A percentile compares a stretch with the other conserved stretches of the same genome.
Evolutionary conservation across 2,329 filamentous ascomycete species (phyloP).

Genomic region (Ophiostoma tasmaniense): DNA sequence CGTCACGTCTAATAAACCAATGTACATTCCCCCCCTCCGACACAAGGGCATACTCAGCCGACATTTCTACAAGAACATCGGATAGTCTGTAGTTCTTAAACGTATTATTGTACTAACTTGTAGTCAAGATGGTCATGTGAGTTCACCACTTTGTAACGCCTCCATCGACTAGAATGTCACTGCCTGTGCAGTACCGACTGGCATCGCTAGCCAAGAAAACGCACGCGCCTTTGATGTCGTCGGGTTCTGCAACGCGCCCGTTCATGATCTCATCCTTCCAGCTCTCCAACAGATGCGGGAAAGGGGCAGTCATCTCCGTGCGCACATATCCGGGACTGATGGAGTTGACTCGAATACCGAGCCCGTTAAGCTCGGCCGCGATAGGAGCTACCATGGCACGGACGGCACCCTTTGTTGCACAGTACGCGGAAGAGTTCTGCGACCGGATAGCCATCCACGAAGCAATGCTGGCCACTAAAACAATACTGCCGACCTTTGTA

Average conservation of each 20-base stretch:
- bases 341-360: slow-evolving; percentile 58
- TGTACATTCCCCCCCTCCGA: no score
- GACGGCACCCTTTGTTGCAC: slow-evolving; percentile 57
- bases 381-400: slow-evolving; percentile 55
- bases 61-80: no score
- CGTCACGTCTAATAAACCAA: no score
- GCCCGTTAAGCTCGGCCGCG: slow-evolving; percentile 53
- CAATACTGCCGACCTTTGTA: slow-evolving; percentile 41
- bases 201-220: slow-evolving; percentile 54
- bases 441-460: slow-evolving; percentile 47
- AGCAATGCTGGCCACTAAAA: slow-evolving; percentile 50
- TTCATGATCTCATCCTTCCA: slow-evolving; percentile 73
- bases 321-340: slow-evolving; percentile 58
- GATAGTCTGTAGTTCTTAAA: no score
- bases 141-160: slow-evolving; percentile 20
- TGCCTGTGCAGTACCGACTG: slow-evolving; percentile 31
- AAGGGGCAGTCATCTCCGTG: slow-evolving; percentile 64
- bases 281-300: slow-evolving; percentile 48
- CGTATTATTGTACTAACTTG: not conserved
- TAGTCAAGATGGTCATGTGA: not conserved
- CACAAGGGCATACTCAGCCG: no score
- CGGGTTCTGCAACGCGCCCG: slow-evolving; percentile 46
- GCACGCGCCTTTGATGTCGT: slow-evolving; percentile 53
- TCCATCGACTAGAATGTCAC: slow-evolving; percentile 18
- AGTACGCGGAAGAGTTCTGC: slow-evolving; percentile 59